Evolutionary conservation across 73 alveolate species (phyloP).

Genomic region (Tetrahymena borealis): DNA sequence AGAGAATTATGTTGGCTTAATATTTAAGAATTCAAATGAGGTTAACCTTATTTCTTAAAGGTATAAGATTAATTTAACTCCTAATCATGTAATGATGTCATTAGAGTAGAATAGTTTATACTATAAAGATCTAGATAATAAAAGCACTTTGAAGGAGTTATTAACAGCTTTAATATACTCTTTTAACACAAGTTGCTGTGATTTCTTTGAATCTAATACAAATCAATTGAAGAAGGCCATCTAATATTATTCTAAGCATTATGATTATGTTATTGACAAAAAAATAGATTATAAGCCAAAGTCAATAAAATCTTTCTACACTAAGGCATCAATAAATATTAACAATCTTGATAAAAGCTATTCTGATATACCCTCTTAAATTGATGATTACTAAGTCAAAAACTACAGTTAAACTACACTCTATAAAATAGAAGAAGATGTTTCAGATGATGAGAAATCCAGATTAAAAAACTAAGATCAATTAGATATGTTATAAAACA

Average conservation of each 20-base stretch:
- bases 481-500: background rate
- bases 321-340: background rate
- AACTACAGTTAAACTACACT: background rate
- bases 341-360: background rate
- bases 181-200: background rate
- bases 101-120: background rate
- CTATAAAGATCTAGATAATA: background rate
- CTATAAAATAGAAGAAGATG: background rate
- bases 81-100: background rate
- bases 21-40: background rate
- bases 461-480: background rate
- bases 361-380: background rate
- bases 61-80: background rate
- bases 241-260: background rate
- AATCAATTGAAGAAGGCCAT: background rate
- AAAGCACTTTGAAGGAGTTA: background rate
- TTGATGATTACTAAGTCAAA: background rate
- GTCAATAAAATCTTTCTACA: background rate
- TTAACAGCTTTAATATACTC: background rate
- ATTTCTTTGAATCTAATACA: background rate
- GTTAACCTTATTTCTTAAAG: background rate
- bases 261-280: background rate
- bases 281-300: background rate
- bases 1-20: background rate
- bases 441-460: background rate